These are phyloP conservation scores for Coniferiporia weirii DNA, from an alignment of 1,284 basidiomycete genomes.

Conservation along the genomic window DNA sequence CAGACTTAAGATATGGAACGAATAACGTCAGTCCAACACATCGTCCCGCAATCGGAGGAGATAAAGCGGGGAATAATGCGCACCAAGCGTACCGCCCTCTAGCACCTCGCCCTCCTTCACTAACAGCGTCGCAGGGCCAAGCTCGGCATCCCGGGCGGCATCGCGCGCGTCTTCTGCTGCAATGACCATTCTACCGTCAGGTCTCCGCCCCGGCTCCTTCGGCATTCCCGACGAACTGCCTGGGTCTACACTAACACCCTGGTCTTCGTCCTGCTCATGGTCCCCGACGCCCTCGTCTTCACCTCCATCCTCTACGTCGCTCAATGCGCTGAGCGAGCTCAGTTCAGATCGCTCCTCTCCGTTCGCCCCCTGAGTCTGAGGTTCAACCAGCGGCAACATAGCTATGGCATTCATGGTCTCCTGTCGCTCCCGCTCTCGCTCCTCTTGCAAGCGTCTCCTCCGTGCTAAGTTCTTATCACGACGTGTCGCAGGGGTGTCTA, in stretches of 20 bases:
- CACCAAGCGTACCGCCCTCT: constrained; percentile 36
- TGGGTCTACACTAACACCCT: background rate
- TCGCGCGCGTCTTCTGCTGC: constrained; percentile 9
- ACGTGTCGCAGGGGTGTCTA: constrained; percentile 63
- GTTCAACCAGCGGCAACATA: background rate
- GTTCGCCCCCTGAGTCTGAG: background rate
- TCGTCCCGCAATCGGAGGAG: constrained; percentile 16
- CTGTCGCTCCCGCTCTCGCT: constrained; percentile 11
- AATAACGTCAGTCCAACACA: constrained; percentile 10
- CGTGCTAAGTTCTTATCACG: constrained; percentile 47
- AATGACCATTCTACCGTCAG: constrained; percentile 2
- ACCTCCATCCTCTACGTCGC: constrained; percentile 24
- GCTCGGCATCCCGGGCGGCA: constrained; percentile 4
- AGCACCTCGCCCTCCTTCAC: constrained; percentile 28
- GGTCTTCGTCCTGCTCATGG: background rate
- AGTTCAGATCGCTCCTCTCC: constrained; percentile 24
- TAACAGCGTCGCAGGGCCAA: constrained; percentile 22
- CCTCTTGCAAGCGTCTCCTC: constrained; percentile 46
- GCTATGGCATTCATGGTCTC: constrained; percentile 8
- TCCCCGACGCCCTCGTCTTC: background rate
- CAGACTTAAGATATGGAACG: constrained; percentile 40
- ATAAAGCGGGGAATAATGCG: constrained; percentile 11
- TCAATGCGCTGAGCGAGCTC: constrained; percentile 30
- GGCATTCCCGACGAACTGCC: background rate
- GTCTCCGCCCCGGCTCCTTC: background rate